Evolutionary conservation across 495 filamentous ascomycete genomes (phyloP).

Genomic region (Usnea hakonensis): DNA sequence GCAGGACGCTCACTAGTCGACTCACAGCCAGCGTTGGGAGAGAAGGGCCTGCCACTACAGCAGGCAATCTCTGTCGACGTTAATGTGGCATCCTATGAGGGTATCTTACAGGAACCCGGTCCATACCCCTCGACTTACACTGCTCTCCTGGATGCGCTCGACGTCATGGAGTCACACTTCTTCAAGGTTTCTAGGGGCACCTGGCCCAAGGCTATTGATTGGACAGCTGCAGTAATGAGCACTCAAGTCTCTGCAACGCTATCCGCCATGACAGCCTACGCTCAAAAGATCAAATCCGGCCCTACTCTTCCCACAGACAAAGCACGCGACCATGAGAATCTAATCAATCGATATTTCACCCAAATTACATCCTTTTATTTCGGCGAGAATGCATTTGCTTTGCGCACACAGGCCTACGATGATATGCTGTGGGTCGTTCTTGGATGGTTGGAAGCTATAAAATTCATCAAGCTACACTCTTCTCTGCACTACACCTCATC

Average conservation of each 20-base stretch:
- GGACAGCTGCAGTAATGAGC: slow-evolving; percentile 82
- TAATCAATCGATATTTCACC: slow-evolving; percentile 74
- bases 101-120: too few relatives aligned
- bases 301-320: slow-evolving; percentile 24
- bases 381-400: slow-evolving; percentile 68
- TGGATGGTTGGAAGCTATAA: slow-evolving; percentile 78
- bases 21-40: background rate
- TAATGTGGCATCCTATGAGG: background rate
- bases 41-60: background rate
- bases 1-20: background rate
- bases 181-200: slow-evolving; percentile 71
- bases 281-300: slow-evolving; percentile 28
- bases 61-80: background rate
- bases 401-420: slow-evolving; percentile 80
- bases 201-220: slow-evolving; percentile 86
- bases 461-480: slow-evolving; percentile 67
- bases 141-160: slow-evolving; percentile 51
- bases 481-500: slow-evolving; percentile 42
- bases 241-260: slow-evolving; percentile 70
- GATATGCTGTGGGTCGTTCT: slow-evolving; percentile 97
- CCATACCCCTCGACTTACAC: slow-evolving; percentile 18
- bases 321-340: slow-evolving; percentile 54
- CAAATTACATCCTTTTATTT: slow-evolving; percentile 74
- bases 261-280: slow-evolving; percentile 47
- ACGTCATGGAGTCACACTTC: slow-evolving; percentile 68